These are phyloP conservation scores for Colletotrichum euphorbiae DNA, from an alignment of 2,329 filamentous ascomycete genomes.

Conservation along the genomic window DNA sequence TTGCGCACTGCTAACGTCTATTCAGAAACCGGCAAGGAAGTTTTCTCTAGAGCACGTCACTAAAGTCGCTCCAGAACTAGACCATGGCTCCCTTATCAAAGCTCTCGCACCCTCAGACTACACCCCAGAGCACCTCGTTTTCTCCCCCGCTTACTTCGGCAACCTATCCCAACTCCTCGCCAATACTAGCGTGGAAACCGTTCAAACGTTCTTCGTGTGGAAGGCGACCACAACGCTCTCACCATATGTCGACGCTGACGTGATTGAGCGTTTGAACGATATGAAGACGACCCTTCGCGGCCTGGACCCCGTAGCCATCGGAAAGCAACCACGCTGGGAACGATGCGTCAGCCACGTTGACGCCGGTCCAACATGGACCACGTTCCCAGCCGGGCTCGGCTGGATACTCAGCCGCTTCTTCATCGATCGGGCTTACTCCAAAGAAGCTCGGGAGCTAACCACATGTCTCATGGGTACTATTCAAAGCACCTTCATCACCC, in stretches of 20 bases:
- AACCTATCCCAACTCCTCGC: constrained; percentile 67
- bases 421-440: constrained; percentile 74
- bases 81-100: constrained; percentile 63
- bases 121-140: constrained; percentile 47
- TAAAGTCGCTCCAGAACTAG: constrained; percentile 66
- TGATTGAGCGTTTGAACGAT: constrained; percentile 66
- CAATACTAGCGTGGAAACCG: constrained; percentile 62
- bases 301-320: constrained; percentile 43
- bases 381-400: constrained; percentile 58
- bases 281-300: constrained; percentile 51
- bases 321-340: constrained; percentile 71
- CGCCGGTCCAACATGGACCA: constrained; percentile 36
- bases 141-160: constrained; percentile 70
- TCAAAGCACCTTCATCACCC: constrained; percentile 73
- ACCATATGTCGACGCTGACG: constrained; percentile 66
- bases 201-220: constrained; percentile 73
- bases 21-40: constrained; percentile 37
- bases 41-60: constrained; percentile 61
- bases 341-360: constrained; percentile 70
- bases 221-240: constrained; percentile 67
- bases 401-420: constrained; percentile 80
- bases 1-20: neutral
- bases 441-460: constrained; percentile 73
- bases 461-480: constrained; percentile 78
- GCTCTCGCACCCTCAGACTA: constrained; percentile 62